A percentile compares a stretch with the other conserved stretches of the same genome.
Evolutionary conservation across 2,329 filamentous ascomycete species (phyloP).

Genomic region (Aureobasidium leucospermi): DNA sequence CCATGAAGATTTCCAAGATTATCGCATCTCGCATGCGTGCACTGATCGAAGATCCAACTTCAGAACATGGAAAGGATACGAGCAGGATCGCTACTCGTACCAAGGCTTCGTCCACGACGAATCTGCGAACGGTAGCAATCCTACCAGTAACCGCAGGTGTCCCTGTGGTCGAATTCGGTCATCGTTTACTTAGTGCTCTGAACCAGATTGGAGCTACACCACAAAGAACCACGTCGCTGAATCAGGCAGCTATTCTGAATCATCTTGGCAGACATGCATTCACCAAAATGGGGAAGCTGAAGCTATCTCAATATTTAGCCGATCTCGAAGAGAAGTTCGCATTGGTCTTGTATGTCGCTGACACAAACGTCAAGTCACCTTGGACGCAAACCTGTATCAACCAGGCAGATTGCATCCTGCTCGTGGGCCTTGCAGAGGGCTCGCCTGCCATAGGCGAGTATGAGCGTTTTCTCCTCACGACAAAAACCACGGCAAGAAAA

Average conservation of each 20-base stretch:
- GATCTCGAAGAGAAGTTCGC: slow-evolving; percentile 97
- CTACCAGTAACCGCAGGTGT: slow-evolving; percentile 86
- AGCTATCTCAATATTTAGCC: slow-evolving; percentile 89
- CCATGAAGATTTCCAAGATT: slow-evolving; percentile 98
- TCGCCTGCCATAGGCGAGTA: slow-evolving; percentile 92
- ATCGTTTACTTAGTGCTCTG: slow-evolving; percentile 77
- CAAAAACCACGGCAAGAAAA: slow-evolving; percentile 94
- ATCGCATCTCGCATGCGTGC: slow-evolving; percentile 92
- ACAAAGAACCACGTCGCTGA: slow-evolving; percentile 85
- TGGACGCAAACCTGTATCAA: slow-evolving; percentile 98
- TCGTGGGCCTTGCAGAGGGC: slow-evolving; percentile 84
- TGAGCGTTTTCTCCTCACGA: slow-evolving; percentile 89
- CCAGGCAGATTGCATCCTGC: slow-evolving; percentile 90
- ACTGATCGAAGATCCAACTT: slow-evolving; percentile 70
- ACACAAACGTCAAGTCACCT: slow-evolving; percentile 92
- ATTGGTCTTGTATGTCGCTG: slow-evolving; percentile 88
- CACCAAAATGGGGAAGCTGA: slow-evolving; percentile 93
- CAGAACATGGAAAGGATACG: slow-evolving; percentile 55
- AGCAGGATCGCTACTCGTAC: slow-evolving; percentile 49
- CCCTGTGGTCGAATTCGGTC: slow-evolving; percentile 91
- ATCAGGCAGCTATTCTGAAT: slow-evolving; percentile 87
- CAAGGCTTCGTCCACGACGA: slow-evolving; percentile 76
- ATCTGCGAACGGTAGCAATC: slow-evolving; percentile 85
- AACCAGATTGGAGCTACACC: slow-evolving; percentile 73
- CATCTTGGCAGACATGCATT: slow-evolving; percentile 95